Conservation (phyloP, 139 green algal species). For the Haematococcus lacustris region DNA sequence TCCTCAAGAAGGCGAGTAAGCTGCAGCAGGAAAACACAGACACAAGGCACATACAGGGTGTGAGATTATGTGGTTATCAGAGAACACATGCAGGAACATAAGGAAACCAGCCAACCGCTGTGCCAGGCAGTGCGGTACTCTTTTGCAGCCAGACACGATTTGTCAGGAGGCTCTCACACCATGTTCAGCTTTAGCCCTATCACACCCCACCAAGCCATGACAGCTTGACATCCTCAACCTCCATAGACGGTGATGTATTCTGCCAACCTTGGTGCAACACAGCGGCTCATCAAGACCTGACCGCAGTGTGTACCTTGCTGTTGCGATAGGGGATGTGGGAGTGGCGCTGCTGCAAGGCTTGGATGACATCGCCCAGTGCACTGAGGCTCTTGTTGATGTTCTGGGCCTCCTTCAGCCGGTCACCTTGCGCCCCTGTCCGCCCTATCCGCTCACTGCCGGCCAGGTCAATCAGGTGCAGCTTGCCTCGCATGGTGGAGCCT, state of each 20-base stretch:
- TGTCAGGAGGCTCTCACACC: too few relatives aligned
- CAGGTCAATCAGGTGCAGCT: conserved; percentile 65
- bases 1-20: conserved; percentile 57
- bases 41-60: background rate
- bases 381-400: conserved; percentile 72
- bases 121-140: too few relatives aligned
- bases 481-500: conserved; percentile 28
- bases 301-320: conserved; percentile 27
- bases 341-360: conserved; percentile 55
- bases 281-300: too few relatives aligned
- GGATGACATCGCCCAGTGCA: conserved; percentile 62
- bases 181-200: too few relatives aligned
- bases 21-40: conserved; percentile 9
- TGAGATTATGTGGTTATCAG: background rate
- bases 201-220: too few relatives aligned
- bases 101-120: too few relatives aligned
- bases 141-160: too few relatives aligned
- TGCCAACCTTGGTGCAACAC: too few relatives aligned
- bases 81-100: too few relatives aligned
- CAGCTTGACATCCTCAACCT: too few relatives aligned
- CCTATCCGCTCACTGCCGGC: conserved; percentile 54
- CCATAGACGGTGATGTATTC: too few relatives aligned
- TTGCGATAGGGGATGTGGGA: conserved; percentile 60
- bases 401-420: conserved; percentile 70
- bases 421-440: conserved; percentile 39